A percentile compares a stretch with the other conserved stretches of the same genome.
phyloP scores from a whole-genome alignment of 768 basidiomycete genomes.

The Macrocybe gigantea region DNA sequence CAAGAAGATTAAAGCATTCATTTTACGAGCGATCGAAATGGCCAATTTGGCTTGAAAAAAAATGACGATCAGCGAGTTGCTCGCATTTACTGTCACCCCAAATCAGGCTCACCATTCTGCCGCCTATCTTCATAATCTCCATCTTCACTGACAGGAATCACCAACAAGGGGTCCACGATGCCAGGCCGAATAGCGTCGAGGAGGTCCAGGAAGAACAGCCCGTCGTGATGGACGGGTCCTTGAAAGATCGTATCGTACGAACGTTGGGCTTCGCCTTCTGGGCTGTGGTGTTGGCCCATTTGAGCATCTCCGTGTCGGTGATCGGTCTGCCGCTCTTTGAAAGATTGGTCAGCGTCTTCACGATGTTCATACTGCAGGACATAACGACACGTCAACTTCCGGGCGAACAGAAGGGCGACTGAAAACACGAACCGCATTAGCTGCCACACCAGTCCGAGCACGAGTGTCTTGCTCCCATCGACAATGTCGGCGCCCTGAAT shows the following conservation, averaged over 20 bases:
- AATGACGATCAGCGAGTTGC: neutral
- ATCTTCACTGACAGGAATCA: slow-evolving; percentile 51
- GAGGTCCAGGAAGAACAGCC: slow-evolving; percentile 90
- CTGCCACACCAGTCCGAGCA: slow-evolving; percentile 97
- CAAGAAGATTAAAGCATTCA: slow-evolving; percentile 93
- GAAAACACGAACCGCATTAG: slow-evolving; percentile 69
- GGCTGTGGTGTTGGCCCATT: slow-evolving; percentile 92
- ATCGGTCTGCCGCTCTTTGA: slow-evolving; percentile 67
- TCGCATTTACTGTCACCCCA: neutral
- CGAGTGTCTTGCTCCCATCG: slow-evolving; percentile 87
- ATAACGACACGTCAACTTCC: neutral
- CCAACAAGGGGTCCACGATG: slow-evolving; percentile 86
- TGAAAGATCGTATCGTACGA: slow-evolving; percentile 83
- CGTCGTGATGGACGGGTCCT: slow-evolving; percentile 84
- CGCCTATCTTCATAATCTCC: slow-evolving; percentile 84
- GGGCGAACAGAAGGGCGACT: neutral
- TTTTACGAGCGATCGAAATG: slow-evolving; percentile 97
- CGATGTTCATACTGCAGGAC: slow-evolving; percentile 68
- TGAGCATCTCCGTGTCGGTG: slow-evolving; percentile 89
- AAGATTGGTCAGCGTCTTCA: slow-evolving; percentile 79
- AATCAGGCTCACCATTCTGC: slow-evolving; percentile 72
- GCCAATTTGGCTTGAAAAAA: slow-evolving; percentile 77
- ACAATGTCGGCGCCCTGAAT: slow-evolving; percentile 98
- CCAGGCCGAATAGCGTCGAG: slow-evolving; percentile 89
- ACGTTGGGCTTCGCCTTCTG: slow-evolving; percentile 57